Conservation (phyloP, 305 asterid genomes). For the Nicotiana rustica region DNA sequence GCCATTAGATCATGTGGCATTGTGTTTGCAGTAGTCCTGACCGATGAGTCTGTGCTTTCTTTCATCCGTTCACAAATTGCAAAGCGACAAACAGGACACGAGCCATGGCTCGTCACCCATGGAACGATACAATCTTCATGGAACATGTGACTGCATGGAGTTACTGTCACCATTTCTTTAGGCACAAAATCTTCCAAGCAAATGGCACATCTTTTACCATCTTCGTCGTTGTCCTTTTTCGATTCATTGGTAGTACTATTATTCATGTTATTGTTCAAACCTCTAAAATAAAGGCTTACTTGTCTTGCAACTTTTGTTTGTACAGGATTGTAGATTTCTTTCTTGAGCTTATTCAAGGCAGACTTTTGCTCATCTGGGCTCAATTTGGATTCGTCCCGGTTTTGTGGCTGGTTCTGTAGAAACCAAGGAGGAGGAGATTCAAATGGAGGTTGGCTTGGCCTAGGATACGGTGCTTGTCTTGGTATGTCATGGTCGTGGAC, state of each 20-base stretch:
- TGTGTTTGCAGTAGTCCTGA: constrained; percentile 7
- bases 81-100: constrained; percentile 88
- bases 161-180: constrained; percentile 62
- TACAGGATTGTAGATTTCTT: constrained; percentile 74
- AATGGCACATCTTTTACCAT: constrained; percentile 71
- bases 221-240: constrained; percentile 49
- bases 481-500: neutral
- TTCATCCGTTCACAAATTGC: constrained; percentile 43
- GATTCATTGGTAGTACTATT: constrained; percentile 30
- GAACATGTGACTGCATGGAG: constrained; percentile 93
- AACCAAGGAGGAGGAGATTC: constrained; percentile 40
- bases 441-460: constrained; percentile 31
- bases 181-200: constrained; percentile 88
- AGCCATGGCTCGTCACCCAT: constrained; percentile 84
- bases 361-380: constrained; percentile 63
- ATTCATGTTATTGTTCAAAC: constrained; percentile 39
- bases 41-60: constrained; percentile 26
- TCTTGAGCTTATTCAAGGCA: constrained; percentile 63
- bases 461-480: constrained; percentile 1
- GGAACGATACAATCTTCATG: constrained; percentile 92
- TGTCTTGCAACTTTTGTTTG: constrained; percentile 47
- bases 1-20: constrained; percentile 31
- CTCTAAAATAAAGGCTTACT: constrained; percentile 47
- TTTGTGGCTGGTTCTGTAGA: constrained; percentile 32
- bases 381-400: constrained; percentile 52